These are phyloP conservation scores for Panicum virgatum DNA, from an alignment of 202 grass and related monocot genomes.

Conservation along the genomic window DNA sequence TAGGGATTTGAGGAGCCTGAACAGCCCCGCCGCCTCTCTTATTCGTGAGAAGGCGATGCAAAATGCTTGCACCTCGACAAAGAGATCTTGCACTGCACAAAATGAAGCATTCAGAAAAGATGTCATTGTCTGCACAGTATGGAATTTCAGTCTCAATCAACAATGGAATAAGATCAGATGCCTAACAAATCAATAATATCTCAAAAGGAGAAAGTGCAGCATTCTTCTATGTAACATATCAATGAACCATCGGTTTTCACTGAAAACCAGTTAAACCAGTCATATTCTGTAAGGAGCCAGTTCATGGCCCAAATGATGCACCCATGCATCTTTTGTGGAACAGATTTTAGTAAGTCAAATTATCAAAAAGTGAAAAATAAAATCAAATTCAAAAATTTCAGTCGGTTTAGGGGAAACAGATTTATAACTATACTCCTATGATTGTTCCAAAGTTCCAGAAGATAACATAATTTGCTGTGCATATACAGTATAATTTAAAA, in stretches of 20 bases:
- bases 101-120: slow-evolving; percentile 33
- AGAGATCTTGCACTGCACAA: slow-evolving; percentile 85
- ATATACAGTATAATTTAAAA: slow-evolving; percentile 1
- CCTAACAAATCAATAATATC: slow-evolving; percentile 2
- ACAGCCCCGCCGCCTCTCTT: slow-evolving; percentile 83
- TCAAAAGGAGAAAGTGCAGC: not conserved
- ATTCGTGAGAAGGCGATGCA: slow-evolving; percentile 92
- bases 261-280: not conserved
- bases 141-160: slow-evolving; percentile 7
- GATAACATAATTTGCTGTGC: not conserved
- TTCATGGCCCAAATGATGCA: not conserved
- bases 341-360: not conserved
- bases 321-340: not conserved
- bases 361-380: not conserved
- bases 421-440: not conserved
- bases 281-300: not conserved
- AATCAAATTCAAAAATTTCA: not conserved
- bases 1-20: slow-evolving; percentile 92
- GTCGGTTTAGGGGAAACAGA: not conserved
- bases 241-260: not conserved
- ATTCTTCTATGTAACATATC: slow-evolving; percentile 1
- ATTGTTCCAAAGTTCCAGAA: slow-evolving; percentile 13
- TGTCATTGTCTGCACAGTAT: not conserved
- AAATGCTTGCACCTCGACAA: slow-evolving; percentile 96
- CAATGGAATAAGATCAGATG: not conserved